Evolutionary conservation across 2,329 filamentous ascomycete genomes (phyloP).

Genomic region (Penicillium sp.): DNA sequence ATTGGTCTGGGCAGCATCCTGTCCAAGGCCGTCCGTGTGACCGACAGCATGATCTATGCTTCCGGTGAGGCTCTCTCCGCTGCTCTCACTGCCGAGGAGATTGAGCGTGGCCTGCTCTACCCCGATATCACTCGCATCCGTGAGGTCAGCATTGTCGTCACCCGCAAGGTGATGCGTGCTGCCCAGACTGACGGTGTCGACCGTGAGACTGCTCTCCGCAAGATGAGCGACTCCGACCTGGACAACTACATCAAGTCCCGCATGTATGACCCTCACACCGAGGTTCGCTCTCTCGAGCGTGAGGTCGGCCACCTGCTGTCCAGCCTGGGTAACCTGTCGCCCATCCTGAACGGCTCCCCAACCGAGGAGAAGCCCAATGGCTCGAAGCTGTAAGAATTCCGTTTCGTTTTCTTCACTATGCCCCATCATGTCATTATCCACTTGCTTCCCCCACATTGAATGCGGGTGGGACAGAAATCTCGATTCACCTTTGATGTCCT

Average conservation of each 20-base stretch:
- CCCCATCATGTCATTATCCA: neutral
- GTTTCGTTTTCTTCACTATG: neutral
- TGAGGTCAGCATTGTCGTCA: conserved; percentile 84
- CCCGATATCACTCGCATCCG: conserved; percentile 89
- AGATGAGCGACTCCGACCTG: conserved; percentile 50
- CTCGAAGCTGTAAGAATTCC: conserved; percentile 42
- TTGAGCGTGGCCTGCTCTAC: conserved; percentile 85
- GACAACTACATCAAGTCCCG: conserved; percentile 56
- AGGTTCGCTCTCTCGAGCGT: conserved; percentile 54
- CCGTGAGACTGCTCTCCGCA: conserved; percentile 52
- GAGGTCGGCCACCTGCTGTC: conserved; percentile 54
- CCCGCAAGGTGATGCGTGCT: conserved; percentile 90
- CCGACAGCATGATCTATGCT: conserved; percentile 96
- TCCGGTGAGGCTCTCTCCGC: conserved; percentile 81
- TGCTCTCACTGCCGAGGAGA: conserved; percentile 79
- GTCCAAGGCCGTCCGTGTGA: conserved; percentile 83
- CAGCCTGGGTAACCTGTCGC: conserved; percentile 37
- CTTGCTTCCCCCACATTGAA: neutral
- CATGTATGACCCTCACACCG: conserved; percentile 58
- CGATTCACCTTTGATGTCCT: neutral
- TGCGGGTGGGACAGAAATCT: neutral
- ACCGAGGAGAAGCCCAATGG: conserved; percentile 38
- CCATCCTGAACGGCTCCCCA: conserved; percentile 35
- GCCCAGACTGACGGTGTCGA: conserved; percentile 80
- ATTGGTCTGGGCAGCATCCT: conserved; percentile 93